Conservation (phyloP, 2,329 filamentous ascomycete species). For the Xylaria digitata region DNA sequence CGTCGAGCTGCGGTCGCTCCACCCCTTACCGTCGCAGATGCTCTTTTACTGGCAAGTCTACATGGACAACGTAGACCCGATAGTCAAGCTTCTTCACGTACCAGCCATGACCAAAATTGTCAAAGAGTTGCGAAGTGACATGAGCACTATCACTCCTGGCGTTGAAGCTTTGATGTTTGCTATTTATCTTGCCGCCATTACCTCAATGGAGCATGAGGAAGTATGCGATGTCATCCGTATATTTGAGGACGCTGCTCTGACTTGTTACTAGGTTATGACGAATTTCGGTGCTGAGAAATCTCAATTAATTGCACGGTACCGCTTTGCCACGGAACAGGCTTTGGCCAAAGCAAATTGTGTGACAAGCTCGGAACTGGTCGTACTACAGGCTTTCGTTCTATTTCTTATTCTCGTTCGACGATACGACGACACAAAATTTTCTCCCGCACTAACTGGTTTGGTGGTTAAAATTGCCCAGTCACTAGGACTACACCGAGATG, state of each 20-base stretch:
- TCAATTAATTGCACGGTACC: conserved; percentile 59
- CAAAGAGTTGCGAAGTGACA: conserved; percentile 68
- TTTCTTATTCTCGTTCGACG: conserved; percentile 66
- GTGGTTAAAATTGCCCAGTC: conserved; percentile 67
- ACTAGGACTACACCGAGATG: conserved; percentile 69
- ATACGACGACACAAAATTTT: conserved; percentile 63
- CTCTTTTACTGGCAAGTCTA: conserved; percentile 76
- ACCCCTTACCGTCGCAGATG: conserved; percentile 74
- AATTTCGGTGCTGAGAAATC: conserved; percentile 63
- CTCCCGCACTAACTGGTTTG: conserved; percentile 73
- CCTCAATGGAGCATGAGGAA: conserved; percentile 70
- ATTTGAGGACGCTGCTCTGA: conserved; percentile 25
- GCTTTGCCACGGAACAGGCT: conserved; percentile 67
- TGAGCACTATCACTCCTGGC: conserved; percentile 66
- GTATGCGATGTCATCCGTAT: conserved; percentile 51
- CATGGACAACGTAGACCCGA: conserved; percentile 78
- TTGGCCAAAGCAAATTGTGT: conserved; percentile 72
- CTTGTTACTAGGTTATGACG: conserved; percentile 57
- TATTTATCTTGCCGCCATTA: conserved; percentile 69
- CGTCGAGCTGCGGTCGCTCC: conserved; percentile 72
- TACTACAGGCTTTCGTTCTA: conserved; percentile 71
- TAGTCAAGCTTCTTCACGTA: conserved; percentile 77
- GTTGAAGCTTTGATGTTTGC: conserved; percentile 73
- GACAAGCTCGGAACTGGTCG: conserved; percentile 66
- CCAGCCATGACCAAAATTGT: conserved; percentile 73